A percentile compares a stretch with the other conserved stretches of the same genome.
Evolutionary conservation across 2,329 filamentous ascomycete species (phyloP).

Genomic region (Lasiodiplodia sp.): DNA sequence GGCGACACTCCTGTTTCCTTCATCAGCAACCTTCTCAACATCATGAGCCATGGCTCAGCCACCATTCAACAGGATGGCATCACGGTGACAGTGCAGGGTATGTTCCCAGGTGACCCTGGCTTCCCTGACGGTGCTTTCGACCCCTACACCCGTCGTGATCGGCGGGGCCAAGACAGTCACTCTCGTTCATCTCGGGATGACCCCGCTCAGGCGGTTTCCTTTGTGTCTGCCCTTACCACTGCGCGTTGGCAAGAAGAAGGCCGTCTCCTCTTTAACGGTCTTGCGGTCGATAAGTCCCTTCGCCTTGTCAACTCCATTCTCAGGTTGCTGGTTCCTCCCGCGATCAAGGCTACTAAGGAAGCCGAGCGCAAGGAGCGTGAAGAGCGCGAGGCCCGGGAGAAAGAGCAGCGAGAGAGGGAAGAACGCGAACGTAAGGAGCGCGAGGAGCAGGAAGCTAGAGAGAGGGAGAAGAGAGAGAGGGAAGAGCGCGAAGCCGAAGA

Average conservation of each 20-base stretch:
- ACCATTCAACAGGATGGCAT: slow-evolving; percentile 50
- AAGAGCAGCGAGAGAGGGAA: slow-evolving; percentile 49
- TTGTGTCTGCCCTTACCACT: slow-evolving; percentile 73
- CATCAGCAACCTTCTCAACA: slow-evolving; percentile 65
- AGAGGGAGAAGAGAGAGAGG: slow-evolving; percentile 52
- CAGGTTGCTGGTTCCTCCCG: slow-evolving; percentile 78
- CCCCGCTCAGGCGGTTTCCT: slow-evolving; percentile 77
- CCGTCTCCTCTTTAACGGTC: slow-evolving; percentile 79
- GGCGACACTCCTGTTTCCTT: slow-evolving; percentile 61
- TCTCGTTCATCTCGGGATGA: slow-evolving; percentile 58
- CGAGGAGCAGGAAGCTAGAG: slow-evolving; percentile 57
- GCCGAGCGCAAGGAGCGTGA: slow-evolving; percentile 70
- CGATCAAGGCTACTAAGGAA: slow-evolving; percentile 81
- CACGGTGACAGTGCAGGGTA: slow-evolving; percentile 47
- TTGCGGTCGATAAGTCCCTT: slow-evolving; percentile 71
- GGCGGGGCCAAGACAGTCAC: slow-evolving; percentile 41
- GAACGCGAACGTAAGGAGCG: slow-evolving; percentile 52
- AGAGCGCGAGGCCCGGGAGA: slow-evolving; percentile 63
- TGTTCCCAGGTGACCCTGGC: slow-evolving; percentile 49
- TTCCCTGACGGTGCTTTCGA: slow-evolving; percentile 17
- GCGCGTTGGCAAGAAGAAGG: slow-evolving; percentile 90
- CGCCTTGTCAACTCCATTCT: slow-evolving; percentile 74
- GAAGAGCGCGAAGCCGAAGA: slow-evolving; percentile 37
- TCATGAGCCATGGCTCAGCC: slow-evolving; percentile 56
- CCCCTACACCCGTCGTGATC: slow-evolving; percentile 41